Base-by-base conservation (phyloP, 768 basidiomycete genomes). In the Leccinum olivaceopallidum region DNA sequence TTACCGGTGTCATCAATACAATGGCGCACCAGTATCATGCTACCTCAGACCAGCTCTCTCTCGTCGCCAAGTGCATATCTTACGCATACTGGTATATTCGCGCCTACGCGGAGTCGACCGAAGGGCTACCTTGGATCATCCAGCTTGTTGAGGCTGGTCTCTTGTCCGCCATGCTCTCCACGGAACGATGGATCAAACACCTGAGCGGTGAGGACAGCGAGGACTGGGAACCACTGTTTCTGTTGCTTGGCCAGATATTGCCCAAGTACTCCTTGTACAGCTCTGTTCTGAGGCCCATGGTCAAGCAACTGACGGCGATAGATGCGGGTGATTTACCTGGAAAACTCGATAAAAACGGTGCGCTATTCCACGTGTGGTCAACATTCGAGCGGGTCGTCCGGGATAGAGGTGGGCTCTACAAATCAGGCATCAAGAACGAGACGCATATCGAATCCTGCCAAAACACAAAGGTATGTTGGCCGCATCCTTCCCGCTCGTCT, bases 1-100 rank as follows among this genome's bases (percentile, higher is more conserved):
- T 73, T 3, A 50, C 69, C 18, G 51, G 34, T 36, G 59, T 71
- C 53, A 37, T 74, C 24, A 24, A n/a, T 10, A 54, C 53, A 14
- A 24, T 73, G 61, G 63, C 65, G 26, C 53, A 28, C 42, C 58
- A 30, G 36, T 60, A 61, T 42, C 28, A 10, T n/a, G 9, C 61
- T 18, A 50, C 36, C 18, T 44, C 50, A 24, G 12, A 62, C 14
- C 57, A 48, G 8, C 65, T 18, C 18, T 1, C 47, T 14, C 48
- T 69, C 53, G 50, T 69, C 26, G 69, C 73, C 26, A 73, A 67
- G 44, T 63, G 59, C 34, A 58, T 73, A 51, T 74, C 73, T 4
- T 71, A 67, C 36, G 69, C 63, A 13, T 73, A 71, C 24, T 73
- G 73, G 71, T 69, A 71, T 36, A 67, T 72, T 48, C 73, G 72